Evolutionary conservation across 495 filamentous ascomycete genomes (phyloP), one percentile per base, ranked within the genome.

Genomic region (Podospora pseudoanserina): DNA sequence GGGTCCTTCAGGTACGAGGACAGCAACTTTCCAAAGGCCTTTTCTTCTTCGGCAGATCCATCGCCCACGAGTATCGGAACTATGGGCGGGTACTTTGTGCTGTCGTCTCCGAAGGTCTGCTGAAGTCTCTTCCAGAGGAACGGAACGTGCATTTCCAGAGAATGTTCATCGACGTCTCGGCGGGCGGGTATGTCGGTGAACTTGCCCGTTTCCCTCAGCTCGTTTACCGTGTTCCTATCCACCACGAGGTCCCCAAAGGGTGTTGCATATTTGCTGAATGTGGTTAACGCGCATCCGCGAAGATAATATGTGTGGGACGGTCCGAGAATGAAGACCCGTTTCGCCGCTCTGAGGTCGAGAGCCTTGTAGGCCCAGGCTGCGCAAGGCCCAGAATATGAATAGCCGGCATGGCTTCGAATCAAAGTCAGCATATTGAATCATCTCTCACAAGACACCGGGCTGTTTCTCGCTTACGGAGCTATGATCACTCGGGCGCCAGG

Each of bases 331-430:
- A 99, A 98, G 72, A 99, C 86, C 9, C 94, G 89, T 81, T 96
- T 96, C 27, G 90, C 90, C 60, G 72, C 72, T 20, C 89, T 89
- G 56, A 97, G 82, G 78, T 99, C 94, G 65, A 96, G 88, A 4
- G 88, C 85, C 76, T 92, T 94, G 81, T 99, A 99, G 58, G 95
- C 95, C 87, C 92, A 97, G 60, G 93, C 95, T 63, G 96, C 94
- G 70, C 92, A 92, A 30, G 93, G 88, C 34, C 95, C 95, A 18
- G 94, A 98, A 80, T 97, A 99, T 3, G 91, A 85, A 83, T 97
- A 99, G 32, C 95, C 96, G 65, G 96, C 95, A 78, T 99, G 95
- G 68, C 95, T 98, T 54, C 19, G 56, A 34, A 55, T 11, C 2
- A 32, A 7, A 32, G 30, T 32, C 30, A 32, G 30, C 30, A 32